Conservation (phyloP, 768 basidiomycete species). For the Tephrocybe rancida region DNA sequence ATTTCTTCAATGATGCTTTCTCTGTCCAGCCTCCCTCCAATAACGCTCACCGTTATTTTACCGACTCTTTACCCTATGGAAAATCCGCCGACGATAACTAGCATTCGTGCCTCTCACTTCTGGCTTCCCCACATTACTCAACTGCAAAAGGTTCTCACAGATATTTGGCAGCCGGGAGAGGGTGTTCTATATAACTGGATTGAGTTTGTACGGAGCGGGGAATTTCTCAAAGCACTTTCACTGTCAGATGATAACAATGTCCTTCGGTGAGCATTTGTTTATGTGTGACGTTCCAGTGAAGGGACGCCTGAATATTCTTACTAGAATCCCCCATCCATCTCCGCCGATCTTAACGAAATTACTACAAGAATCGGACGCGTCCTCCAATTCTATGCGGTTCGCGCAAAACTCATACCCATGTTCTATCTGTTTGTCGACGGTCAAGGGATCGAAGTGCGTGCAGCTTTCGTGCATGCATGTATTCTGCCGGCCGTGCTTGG, state of each 20-base stretch:
- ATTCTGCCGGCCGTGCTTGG: conserved; percentile 81
- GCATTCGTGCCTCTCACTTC: conserved; percentile 54
- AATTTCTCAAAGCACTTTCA: conserved; percentile 54
- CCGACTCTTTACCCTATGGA: conserved; percentile 58
- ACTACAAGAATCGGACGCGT: conserved; percentile 51
- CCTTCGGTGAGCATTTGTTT: conserved; percentile 37
- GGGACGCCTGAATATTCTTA: conserved; percentile 9
- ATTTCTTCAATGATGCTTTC: conserved; percentile 26
- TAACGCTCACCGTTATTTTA: conserved; percentile 57
- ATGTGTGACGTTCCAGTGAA: conserved; percentile 1
- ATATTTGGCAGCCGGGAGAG: conserved; percentile 64
- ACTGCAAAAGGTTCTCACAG: conserved; percentile 43
- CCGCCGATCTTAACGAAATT: conserved; percentile 53
- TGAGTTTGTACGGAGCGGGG: conserved; percentile 68
- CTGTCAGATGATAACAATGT: conserved; percentile 32
- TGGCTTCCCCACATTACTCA: conserved; percentile 53
- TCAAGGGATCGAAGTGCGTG: conserved; percentile 78
- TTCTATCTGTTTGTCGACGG: conserved; percentile 71
- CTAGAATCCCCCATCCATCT: conserved; percentile 57
- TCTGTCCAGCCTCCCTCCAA: conserved; percentile 60
- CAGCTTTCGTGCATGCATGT: conserved; percentile 74
- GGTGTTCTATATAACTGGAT: conserved; percentile 71
- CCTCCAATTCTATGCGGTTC: conserved; percentile 54
- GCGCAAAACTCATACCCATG: conserved; percentile 69
- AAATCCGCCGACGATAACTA: conserved; percentile 53